Conservation (phyloP, 1,284 basidiomycete species). For the Ustilago cynodontis region DNA sequence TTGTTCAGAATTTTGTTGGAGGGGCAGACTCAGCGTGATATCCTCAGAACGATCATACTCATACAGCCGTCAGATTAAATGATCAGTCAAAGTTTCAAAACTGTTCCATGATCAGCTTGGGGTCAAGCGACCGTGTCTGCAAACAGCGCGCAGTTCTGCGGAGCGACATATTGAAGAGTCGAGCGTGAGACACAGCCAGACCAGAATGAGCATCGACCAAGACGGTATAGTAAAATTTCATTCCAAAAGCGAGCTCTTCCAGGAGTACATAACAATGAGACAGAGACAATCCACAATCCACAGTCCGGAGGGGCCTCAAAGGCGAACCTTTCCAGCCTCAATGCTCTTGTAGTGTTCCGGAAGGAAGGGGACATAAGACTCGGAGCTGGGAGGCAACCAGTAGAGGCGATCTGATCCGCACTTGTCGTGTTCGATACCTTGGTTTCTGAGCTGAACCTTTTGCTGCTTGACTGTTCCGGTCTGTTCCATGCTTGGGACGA, state of each 20-base stretch:
- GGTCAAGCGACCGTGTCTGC: neutral
- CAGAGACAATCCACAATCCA: neutral
- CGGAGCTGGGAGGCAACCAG: constrained; percentile 60
- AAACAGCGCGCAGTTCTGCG: neutral
- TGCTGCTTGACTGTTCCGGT: constrained; percentile 69
- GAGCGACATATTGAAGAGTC: neutral
- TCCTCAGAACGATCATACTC: neutral
- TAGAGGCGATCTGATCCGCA: constrained; percentile 52
- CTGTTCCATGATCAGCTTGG: neutral
- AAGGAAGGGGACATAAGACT: constrained; percentile 58
- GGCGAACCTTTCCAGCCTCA: constrained; percentile 56
- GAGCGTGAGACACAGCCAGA: neutral
- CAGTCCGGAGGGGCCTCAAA: constrained; percentile 17
- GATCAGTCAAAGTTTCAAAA: neutral
- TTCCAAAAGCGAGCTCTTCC: neutral
- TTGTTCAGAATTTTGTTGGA: constrained; percentile 49
- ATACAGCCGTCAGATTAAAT: neutral
- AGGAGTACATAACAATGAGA: neutral
- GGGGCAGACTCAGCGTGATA: constrained; percentile 10
- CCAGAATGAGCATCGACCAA: neutral
- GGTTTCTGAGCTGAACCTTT: constrained; percentile 67
- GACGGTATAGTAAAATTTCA: neutral
- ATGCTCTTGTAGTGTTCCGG: constrained; percentile 52
- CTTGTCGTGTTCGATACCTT: constrained; percentile 68
- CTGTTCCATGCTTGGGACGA: constrained; percentile 64